These are phyloP conservation scores for Hyphopichia fennica DNA, from an alignment of 1,139 yeast species.

Conservation along the genomic window DNA sequence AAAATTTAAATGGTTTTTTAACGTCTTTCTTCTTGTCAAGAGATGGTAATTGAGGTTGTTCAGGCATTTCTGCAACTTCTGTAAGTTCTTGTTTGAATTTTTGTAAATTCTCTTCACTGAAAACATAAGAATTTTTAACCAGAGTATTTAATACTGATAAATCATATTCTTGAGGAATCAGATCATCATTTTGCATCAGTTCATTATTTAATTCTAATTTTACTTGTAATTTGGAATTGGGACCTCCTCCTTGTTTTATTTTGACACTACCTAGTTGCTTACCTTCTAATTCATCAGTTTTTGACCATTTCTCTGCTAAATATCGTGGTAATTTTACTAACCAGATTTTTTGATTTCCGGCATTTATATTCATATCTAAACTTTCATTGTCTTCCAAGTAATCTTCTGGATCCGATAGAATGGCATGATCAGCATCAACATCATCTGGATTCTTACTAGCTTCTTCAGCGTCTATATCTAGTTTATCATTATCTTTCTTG, in stretches of 20 bases:
- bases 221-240: conserved; percentile 52
- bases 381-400: conserved; percentile 57
- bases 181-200: conserved; percentile 31
- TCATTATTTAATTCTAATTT: conserved; percentile 54
- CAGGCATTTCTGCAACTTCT: conserved; percentile 50
- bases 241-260: conserved; percentile 49
- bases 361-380: conserved; percentile 57
- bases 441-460: conserved; percentile 11
- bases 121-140: conserved; percentile 84
- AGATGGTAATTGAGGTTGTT: conserved; percentile 42
- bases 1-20: conserved; percentile 26
- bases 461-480: conserved; percentile 7
- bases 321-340: conserved; percentile 86
- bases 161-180: conserved; percentile 83
- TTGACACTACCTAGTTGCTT: conserved; percentile 80
- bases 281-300: conserved; percentile 62
- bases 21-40: conserved; percentile 31
- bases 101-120: conserved; percentile 81
- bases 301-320: conserved; percentile 79
- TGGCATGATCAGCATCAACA: conserved; percentile 30
- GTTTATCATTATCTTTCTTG: conserved; percentile 6
- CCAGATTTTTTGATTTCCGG: conserved; percentile 77
- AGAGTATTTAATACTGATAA: conserved; percentile 72
- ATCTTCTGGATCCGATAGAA: conserved; percentile 49
- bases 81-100: conserved; percentile 61